phyloP scores from a whole-genome alignment of 495 filamentous ascomycete genomes.

The Aspergillus bertholletiae region DNA sequence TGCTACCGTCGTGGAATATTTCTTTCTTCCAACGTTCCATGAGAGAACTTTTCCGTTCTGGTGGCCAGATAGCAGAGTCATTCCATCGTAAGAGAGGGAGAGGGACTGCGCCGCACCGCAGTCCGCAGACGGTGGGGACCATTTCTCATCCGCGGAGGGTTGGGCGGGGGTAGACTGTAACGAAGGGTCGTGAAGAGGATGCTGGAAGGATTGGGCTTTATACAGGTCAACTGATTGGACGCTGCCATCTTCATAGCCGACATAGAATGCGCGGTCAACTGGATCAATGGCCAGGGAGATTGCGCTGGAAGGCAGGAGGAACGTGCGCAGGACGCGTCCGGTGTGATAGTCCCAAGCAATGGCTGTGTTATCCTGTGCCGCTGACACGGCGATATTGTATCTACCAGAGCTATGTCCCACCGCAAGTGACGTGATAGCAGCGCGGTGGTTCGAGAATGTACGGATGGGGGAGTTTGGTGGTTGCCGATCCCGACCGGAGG shows the following conservation, averaged over 20 bases:
- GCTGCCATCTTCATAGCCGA: conserved; percentile 78
- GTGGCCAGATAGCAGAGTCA: conserved; percentile 75
- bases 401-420: conserved; percentile 64
- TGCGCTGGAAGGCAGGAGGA: conserved; percentile 69
- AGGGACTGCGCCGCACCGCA: conserved; percentile 61
- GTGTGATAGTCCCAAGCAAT: conserved; percentile 87
- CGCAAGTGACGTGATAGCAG: conserved; percentile 67
- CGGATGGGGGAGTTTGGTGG: conserved; percentile 53
- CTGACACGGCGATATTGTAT: conserved; percentile 73
- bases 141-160: conserved; percentile 51
- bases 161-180: conserved; percentile 57
- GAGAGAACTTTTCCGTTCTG: conserved; percentile 69
- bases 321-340: conserved; percentile 70
- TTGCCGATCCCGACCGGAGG: conserved; percentile 32
- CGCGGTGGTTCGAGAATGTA: conserved; percentile 74
- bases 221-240: conserved; percentile 81
- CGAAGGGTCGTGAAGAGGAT: conserved; percentile 53
- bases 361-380: conserved; percentile 74
- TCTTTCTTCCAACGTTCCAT: conserved; percentile 72
- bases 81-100: conserved; percentile 76
- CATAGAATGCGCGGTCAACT: conserved; percentile 75
- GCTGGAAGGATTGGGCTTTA: conserved; percentile 44
- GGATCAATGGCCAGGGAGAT: conserved; percentile 76
- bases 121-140: conserved; percentile 57
- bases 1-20: conserved; percentile 56